These are phyloP conservation scores for Desmodesmus armatus DNA, from an alignment of 139 green algal genomes.

Conservation along the genomic window DNA sequence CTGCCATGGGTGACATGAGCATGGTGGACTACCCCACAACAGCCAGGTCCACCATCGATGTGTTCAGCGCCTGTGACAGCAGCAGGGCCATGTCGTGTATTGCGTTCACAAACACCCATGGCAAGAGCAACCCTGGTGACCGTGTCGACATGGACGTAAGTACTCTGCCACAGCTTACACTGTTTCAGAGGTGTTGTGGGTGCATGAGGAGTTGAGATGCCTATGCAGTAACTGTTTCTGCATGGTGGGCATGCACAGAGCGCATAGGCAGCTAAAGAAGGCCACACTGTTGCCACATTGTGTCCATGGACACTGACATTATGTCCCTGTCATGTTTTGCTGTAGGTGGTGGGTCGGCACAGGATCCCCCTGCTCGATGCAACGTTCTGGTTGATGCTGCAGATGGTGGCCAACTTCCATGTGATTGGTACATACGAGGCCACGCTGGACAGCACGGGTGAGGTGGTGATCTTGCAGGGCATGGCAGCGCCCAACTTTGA, in stretches of 20 bases:
- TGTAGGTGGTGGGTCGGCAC: neutral
- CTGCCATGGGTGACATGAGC: no score
- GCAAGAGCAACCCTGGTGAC: constrained; percentile 21
- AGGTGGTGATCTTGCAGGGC: neutral
- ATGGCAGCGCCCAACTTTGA: neutral
- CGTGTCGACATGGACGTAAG: constrained; percentile 14
- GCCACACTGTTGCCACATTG: neutral
- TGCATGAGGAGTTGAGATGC: neutral
- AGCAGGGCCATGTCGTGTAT: neutral
- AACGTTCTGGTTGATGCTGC: neutral
- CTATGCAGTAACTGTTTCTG: neutral
- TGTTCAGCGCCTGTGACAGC: no score
- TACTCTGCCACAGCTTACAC: neutral
- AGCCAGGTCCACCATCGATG: no score
- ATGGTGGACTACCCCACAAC: no score
- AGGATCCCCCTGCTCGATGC: neutral
- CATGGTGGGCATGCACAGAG: neutral
- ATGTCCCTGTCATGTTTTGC: neutral
- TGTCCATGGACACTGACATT: neutral
- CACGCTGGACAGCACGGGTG: neutral
- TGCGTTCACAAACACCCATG: neutral
- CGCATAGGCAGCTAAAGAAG: neutral
- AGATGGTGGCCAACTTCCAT: neutral
- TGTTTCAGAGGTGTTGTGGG: neutral
- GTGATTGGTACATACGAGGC: neutral